These are phyloP conservation scores for Cucurbita maxima DNA, from an alignment of 306 rosid genomes.

Conservation along the genomic window DNA sequence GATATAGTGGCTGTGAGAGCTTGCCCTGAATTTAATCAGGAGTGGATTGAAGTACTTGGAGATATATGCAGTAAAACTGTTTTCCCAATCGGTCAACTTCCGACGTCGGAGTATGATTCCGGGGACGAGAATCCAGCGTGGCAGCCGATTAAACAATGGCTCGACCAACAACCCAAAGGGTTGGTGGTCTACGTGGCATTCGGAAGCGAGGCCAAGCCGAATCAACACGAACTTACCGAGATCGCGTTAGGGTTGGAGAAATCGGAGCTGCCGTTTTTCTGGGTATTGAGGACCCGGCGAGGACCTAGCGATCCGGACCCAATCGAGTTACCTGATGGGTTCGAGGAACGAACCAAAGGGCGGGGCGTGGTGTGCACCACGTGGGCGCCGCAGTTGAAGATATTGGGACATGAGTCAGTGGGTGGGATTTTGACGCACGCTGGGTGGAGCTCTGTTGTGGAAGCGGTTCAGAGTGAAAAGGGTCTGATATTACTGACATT, in stretches of 20 bases:
- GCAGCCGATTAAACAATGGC: slow-evolving; percentile 12
- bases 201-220: slow-evolving; percentile 30
- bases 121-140: neutral
- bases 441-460: slow-evolving; percentile 22
- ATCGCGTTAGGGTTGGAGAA: slow-evolving; percentile 33
- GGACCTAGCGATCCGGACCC: neutral
- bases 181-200: slow-evolving; percentile 37
- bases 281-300: slow-evolving; percentile 16
- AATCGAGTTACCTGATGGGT: slow-evolving; percentile 27
- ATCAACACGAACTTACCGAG: slow-evolving; percentile 20
- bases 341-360: slow-evolving; percentile 20
- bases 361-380: slow-evolving; percentile 11
- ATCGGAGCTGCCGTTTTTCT: slow-evolving; percentile 20
- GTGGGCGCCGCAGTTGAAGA: slow-evolving; percentile 20
- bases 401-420: slow-evolving; percentile 11
- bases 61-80: neutral
- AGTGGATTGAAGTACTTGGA: slow-evolving; percentile 6
- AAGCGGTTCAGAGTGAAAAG: slow-evolving; percentile 2
- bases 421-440: slow-evolving; percentile 22
- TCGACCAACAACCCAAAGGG: slow-evolving; percentile 15
- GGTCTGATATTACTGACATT: slow-evolving; percentile 18
- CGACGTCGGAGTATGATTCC: neutral
- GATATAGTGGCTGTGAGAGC: slow-evolving; percentile 5
- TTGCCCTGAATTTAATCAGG: slow-evolving; percentile 1
- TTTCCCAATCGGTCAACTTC: slow-evolving; percentile 1